Evolutionary conservation across 768 basidiomycete genomes (phyloP).

Genomic region (Pulveroboletus sp.): DNA sequence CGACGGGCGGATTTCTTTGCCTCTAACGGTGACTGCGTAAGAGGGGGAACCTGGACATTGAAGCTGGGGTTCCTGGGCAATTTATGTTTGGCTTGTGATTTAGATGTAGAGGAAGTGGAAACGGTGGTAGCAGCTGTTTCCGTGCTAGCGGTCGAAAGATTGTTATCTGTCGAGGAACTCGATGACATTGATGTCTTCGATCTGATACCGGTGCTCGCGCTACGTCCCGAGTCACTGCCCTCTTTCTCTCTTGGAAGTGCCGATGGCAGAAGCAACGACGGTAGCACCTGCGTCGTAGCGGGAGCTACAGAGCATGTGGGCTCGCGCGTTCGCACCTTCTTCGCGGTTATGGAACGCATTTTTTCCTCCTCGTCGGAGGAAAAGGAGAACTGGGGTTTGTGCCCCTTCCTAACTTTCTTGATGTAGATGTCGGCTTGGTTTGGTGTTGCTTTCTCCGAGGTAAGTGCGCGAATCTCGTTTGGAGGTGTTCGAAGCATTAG

Average conservation of each 20-base stretch:
- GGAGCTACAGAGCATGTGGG: constrained; percentile 30
- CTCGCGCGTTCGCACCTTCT: constrained; percentile 50
- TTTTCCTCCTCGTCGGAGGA: constrained; percentile 80
- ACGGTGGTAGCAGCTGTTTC: constrained; percentile 29
- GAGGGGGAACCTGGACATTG: constrained; percentile 20
- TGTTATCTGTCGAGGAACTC: constrained; percentile 30
- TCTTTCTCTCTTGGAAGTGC: constrained; percentile 10
- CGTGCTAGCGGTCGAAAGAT: constrained; percentile 30
- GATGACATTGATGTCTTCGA: constrained; percentile 27
- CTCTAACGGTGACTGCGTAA: constrained; percentile 12
- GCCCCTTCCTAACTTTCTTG: constrained; percentile 31
- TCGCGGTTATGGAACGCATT: constrained; percentile 50
- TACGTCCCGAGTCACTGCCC: constrained; percentile 15
- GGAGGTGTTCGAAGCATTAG: constrained; percentile 24
- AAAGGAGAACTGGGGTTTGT: constrained; percentile 40
- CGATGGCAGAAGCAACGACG: constrained; percentile 22
- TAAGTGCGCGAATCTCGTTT: constrained; percentile 8
- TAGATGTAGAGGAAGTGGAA: constrained; percentile 17
- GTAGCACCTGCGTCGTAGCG: constrained; percentile 16
- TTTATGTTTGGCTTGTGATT: constrained; percentile 16
- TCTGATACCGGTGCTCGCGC: constrained; percentile 14
- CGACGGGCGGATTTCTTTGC: constrained; percentile 31
- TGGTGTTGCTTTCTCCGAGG: constrained; percentile 19
- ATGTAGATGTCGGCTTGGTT: constrained; percentile 6
- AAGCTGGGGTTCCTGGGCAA: constrained; percentile 17